Evolutionary conservation across 352 stramenopile genomes (phyloP).

Genomic region (Pythium phragmitis): DNA sequence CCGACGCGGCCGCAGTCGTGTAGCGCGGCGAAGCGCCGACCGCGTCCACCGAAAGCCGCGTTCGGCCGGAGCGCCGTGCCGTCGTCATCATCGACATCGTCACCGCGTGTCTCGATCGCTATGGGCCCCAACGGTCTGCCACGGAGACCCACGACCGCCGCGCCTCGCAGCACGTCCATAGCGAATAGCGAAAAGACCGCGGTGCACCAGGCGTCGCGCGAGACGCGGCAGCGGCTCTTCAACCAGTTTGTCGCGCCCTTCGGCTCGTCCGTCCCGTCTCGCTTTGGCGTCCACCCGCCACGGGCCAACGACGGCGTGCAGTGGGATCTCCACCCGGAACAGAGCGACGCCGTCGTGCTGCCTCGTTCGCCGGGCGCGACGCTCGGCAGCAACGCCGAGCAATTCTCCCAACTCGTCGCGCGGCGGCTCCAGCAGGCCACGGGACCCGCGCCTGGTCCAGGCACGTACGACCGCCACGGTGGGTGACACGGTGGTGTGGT

Average conservation of each 20-base stretch:
- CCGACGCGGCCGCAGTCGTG: not conserved
- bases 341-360: constrained; percentile 19
- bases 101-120: not conserved
- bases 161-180: not conserved
- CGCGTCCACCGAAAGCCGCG: constrained; percentile 12
- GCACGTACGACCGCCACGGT: constrained; percentile 38
- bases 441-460: constrained; percentile 31
- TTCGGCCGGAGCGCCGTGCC: constrained; percentile 7
- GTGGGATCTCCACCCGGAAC: constrained; percentile 31
- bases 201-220: not conserved
- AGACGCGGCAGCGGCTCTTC: constrained; percentile 9
- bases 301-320: constrained; percentile 12
- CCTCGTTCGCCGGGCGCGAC: constrained; percentile 26
- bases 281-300: constrained; percentile 24
- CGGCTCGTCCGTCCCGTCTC: constrained; percentile 32
- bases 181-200: too few species aligned
- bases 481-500: constrained; percentile 15
- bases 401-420: constrained; percentile 38
- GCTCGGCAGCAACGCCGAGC: constrained; percentile 30
- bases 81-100: not conserved
- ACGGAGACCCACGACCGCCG: not conserved
- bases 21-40: not conserved
- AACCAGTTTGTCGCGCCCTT: constrained; percentile 30
- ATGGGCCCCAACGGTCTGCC: not conserved
- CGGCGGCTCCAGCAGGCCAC: constrained; percentile 29